Evolutionary conservation across 331 rosid genomes (phyloP).

Genomic region (Dryas integrifolia): DNA sequence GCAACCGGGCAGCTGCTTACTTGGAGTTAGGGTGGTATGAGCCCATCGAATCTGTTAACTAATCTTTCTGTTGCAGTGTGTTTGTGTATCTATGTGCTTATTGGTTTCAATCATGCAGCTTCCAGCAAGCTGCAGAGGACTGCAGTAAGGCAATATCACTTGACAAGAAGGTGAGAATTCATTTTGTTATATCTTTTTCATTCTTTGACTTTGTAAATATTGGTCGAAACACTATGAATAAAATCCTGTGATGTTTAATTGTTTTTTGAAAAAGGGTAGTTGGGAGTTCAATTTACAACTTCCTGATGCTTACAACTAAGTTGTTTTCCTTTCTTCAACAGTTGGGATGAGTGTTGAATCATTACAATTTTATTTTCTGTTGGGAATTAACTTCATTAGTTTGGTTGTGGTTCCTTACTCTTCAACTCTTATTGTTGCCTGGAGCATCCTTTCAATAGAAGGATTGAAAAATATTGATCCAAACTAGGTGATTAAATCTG

Average conservation of each 20-base stretch:
- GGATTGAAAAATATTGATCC: neutral
- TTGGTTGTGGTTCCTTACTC: neutral
- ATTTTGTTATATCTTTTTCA: conserved; percentile 3
- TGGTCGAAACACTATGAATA: neutral
- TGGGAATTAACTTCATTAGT: neutral
- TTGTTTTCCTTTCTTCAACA: neutral
- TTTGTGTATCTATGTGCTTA: conserved; percentile 4
- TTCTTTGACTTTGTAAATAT: neutral
- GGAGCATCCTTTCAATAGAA: neutral
- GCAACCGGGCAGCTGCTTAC: conserved; percentile 73
- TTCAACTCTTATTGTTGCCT: neutral
- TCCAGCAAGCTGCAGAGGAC: conserved; percentile 80
- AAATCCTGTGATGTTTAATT: neutral
- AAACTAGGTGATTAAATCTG: neutral
- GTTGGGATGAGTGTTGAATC: neutral
- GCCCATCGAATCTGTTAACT: neutral
- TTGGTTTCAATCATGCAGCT: conserved; percentile 40
- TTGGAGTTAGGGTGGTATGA: conserved; percentile 71
- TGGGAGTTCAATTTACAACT: neutral
- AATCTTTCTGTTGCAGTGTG: neutral
- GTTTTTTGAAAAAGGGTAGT: neutral
- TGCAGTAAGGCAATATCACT: conserved; percentile 57
- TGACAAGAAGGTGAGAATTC: conserved; percentile 64
- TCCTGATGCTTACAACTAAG: neutral
- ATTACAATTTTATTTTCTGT: neutral